Base-by-base conservation (phyloP, 805 yeast species). In the Kluyveromyces siamensis region DNA sequence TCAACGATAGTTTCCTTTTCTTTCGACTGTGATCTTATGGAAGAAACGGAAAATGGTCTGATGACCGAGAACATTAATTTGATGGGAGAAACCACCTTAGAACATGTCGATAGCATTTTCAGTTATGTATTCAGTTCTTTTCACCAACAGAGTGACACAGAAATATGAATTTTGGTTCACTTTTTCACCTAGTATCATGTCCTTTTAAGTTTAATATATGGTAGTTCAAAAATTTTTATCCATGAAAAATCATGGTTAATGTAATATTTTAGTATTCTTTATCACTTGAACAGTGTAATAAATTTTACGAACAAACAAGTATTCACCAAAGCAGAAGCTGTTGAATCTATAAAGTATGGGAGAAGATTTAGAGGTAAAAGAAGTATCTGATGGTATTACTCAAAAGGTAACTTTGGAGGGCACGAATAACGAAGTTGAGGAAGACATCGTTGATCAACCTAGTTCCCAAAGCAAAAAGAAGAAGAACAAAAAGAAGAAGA, bases 401-500 rank as follows among this genome's bases (percentile, higher is more conserved):
- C 38, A 19, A 9, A 41, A 40, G 37, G 36, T 19, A 45, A 8
- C n/a, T 9, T 27, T 37, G 16, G 16, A 17, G 6, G 21, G 14
- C n/a, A 18, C 19, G 16, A 41, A 8, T 14, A 27, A 8, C 21
- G 53, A 37, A 13, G 49, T 14, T 18, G 47, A 38, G 14, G 44
- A 41, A 18, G 50, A 46, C 17, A 48, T 35, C 27, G 49, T 13
- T 6, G 46, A 44, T 36, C 49, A 47, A 27, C 37, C 35, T 19
- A n/a, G 13, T 27, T 33, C n/a, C 13, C 45, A 43, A 38, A 17
- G 69, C 55, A 69, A 73, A 62, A 75, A 73, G 65, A 80, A 80
- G 69, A 75, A 73, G 65, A 80, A 80, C 69, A 81, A 79, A 72
- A 79, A 75, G 73, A 80, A 71, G 68, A 80, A 75, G 70, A 74